Evolutionary conservation across 805 yeast genomes (phyloP), one percentile per base, ranked within the genome.

Genomic region (Groenewaldozyma tartarivorans): DNA sequence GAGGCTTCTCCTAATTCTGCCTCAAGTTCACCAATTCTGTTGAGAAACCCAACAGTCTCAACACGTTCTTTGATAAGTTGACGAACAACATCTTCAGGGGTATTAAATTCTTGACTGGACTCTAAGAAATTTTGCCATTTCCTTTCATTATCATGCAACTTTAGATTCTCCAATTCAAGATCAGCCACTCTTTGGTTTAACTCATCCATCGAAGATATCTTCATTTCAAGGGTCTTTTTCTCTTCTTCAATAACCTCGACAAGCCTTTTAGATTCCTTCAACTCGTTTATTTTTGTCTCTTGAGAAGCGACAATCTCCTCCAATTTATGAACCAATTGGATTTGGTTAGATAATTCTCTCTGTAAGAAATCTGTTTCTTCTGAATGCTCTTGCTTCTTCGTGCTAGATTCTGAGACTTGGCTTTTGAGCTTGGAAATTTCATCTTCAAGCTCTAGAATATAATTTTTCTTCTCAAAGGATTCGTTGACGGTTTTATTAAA

Each of bases 201-300:
- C 1, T 53, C 56, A 21, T 71, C 72, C 35, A 71, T 53, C 6
- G 52, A 48, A 2, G 50, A 42, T 16, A 77, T 35, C 44, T 68
- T 69, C 16, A 62, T 57, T 18, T 57, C 53, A 26, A 79, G 54
- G 0, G 69, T 50, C 0, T 53, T 46, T 41, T 74, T 77, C 45
- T 79, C 81, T 46, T 74, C 79, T 48, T 69, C 73, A 26, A 79
- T 58, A 6, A 79, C 52, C 49, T 75, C 81, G 4, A 60, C 56
- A 20, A 72, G 68, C 21, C 59, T 56, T 45, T 73, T 63, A 44
- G 67, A 66, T 45, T 71, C 58, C 46, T 72, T 72, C 19, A 75
- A 60, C 6, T 64, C 61, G 46, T 69, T 68, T 42, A 80, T 66
- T 31, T 74, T 69, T 44, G 67, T 71, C 18, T 74, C 61, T 52